These are phyloP conservation scores for Galerina sulciceps DNA, from an alignment of 768 basidiomycete genomes.

Conservation along the genomic window DNA sequence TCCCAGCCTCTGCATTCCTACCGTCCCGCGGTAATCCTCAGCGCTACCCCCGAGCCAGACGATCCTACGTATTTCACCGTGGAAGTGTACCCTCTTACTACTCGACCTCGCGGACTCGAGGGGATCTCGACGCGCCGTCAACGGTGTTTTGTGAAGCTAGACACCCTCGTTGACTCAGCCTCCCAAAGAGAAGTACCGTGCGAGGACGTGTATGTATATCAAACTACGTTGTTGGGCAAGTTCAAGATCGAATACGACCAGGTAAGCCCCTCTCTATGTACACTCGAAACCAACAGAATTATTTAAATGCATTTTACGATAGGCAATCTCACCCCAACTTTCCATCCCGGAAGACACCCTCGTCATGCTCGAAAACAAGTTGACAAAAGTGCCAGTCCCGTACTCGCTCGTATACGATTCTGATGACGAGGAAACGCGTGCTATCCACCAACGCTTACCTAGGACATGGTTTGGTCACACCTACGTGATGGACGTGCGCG, in stretches of 20 bases:
- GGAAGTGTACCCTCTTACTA: not conserved
- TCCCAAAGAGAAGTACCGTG: not conserved
- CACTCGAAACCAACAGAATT: not conserved
- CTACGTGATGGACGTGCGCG: not conserved
- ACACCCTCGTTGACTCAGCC: not conserved
- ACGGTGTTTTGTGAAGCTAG: not conserved
- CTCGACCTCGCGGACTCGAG: not conserved
- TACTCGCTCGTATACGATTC: constrained; percentile 9
- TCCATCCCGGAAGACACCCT: not conserved
- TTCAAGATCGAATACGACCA: not conserved
- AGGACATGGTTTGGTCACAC: not conserved
- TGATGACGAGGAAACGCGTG: not conserved
- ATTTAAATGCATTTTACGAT: too few species aligned
- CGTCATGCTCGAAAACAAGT: not conserved
- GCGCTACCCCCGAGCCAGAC: not conserved
- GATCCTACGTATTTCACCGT: constrained; percentile 2
- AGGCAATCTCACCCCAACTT: not conserved
- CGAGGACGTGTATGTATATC: not conserved
- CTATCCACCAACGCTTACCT: constrained; percentile 2
- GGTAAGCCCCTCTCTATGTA: not conserved
- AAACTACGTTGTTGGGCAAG: not conserved
- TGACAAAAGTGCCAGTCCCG: not conserved
- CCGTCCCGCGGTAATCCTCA: constrained; percentile 1
- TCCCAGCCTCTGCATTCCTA: not conserved
- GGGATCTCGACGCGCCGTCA: not conserved